Percentiles rank a stretch among this genome's conserved stretches.
phyloP scores from a whole-genome alignment of 768 basidiomycete species.

The Tricholoma furcatifolium region DNA sequence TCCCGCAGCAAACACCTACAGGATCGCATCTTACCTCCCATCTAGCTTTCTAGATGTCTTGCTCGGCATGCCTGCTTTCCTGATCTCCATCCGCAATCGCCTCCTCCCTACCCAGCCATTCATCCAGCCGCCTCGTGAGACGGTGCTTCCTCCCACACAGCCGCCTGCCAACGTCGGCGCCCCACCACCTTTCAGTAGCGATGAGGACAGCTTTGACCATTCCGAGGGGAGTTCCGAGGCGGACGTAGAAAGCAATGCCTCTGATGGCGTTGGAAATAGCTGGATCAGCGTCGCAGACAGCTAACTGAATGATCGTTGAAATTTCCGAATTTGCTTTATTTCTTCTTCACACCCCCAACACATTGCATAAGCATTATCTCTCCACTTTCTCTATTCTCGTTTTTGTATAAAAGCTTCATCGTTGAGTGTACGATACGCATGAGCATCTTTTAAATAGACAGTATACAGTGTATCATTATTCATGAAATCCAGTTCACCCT shows the following conservation, averaged over 20 bases:
- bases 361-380: constrained; percentile 1
- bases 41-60: constrained; percentile 60
- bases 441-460: background rate
- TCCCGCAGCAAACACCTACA: constrained; percentile 64
- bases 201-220: constrained; percentile 8
- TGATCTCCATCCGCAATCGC: constrained; percentile 61
- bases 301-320: background rate
- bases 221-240: constrained; percentile 60
- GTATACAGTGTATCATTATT: background rate
- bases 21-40: constrained; percentile 69
- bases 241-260: constrained; percentile 63
- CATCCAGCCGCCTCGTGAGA: constrained; percentile 17
- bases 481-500: background rate
- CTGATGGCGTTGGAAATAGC: constrained; percentile 57
- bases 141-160: constrained; percentile 27
- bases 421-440: constrained; percentile 12
- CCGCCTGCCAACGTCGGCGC: constrained; percentile 14
- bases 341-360: background rate
- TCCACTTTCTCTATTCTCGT: background rate
- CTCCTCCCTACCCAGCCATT: constrained; percentile 53
- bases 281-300: constrained; percentile 61
- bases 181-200: constrained; percentile 6
- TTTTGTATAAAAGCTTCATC: constrained; percentile 4
- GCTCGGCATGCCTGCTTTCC: constrained; percentile 62
- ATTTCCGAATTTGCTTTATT: background rate